These are phyloP conservation scores for Gnetum montanum DNA, from an alignment of 75 land plant species.

Conservation along the genomic window DNA sequence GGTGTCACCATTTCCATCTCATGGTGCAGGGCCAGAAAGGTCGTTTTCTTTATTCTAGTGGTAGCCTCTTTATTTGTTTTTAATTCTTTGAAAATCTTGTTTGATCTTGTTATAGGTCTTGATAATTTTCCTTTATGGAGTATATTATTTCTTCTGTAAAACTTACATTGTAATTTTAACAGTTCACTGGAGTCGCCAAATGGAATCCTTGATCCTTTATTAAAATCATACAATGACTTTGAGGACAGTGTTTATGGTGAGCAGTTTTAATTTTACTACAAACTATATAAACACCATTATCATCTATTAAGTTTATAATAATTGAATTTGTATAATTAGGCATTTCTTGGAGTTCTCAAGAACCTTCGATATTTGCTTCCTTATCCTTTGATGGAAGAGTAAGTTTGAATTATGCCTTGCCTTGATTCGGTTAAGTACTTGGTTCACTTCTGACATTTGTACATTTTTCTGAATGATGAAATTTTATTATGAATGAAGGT, in stretches of 20 bases:
- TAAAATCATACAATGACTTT: conserved; percentile 83
- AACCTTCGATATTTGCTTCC: conserved; percentile 95
- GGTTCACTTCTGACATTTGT: not conserved
- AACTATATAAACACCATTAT: not conserved
- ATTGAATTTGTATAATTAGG: conserved; percentile 24
- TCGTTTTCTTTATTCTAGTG: conserved; percentile 5
- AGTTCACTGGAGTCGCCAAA: conserved; percentile 56
- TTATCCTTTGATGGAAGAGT: conserved; percentile 98
- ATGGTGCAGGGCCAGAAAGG: conserved; percentile 35
- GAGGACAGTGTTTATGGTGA: conserved; percentile 98
- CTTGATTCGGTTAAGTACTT: not conserved
- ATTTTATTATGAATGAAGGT: not conserved
- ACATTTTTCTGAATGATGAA: not conserved
- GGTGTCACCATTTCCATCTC: conserved; percentile 12
- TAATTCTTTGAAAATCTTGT: not conserved
- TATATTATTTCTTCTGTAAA: no score
- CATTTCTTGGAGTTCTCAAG: conserved; percentile 88
- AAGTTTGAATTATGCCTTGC: conserved; percentile 17
- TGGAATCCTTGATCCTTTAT: conserved; percentile 41
- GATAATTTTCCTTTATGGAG: conserved; percentile 2
- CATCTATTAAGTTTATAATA: not conserved
- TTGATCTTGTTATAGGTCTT: not conserved
- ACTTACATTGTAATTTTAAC: no score
- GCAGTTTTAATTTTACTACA: not conserved
- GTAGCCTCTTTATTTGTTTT: not conserved